Evolutionary conservation across 192 early-diverging fungal genomes (phyloP), one percentile per base, ranked within the genome.

Genomic region (Linnemannia exigua): DNA sequence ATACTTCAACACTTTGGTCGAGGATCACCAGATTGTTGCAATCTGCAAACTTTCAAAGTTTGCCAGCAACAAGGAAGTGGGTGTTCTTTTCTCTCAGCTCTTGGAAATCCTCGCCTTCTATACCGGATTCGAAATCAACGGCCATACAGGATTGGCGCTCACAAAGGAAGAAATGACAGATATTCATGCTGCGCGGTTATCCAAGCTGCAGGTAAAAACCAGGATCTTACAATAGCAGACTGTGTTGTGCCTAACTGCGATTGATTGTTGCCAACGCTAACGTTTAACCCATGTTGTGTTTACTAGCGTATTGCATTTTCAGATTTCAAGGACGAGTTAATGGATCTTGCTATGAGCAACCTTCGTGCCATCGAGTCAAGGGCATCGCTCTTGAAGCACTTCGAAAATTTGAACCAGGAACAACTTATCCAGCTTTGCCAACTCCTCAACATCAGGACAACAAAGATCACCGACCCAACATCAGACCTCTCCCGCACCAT

Each of bases 101-200:
- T 70, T 95, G 50, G 92, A 92, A 19, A 89, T 93, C 67, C 91
- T 96, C n/a, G 89, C 86, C 22, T 93, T 91, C 76, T 96, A 98
- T 80, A 82, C 91, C 17, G 89, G 89, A 50, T 98, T 98, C 74
- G 94, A 95, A 47, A 94, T 99, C 20, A 92, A 95, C 76, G 94
- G 96, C 47, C 91, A 94, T 20, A 95, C 94, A 7, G 98, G 98
- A 46, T 77, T 88, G 22, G 91, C 95, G 2, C 88, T 99, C 36
- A 91, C 92, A 4, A 90, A 90, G 19, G 88, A 88, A 4, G 93
- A 96, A 50, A 93, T 93, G 82, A 91, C 88, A 1, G 91, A 92
- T 54, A 63, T 80, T 8, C 93, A 96, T 72, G 93, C 95, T 66
- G 82, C 90, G 66, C 87, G 88, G 37, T 33, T 99, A 72, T 88